Evolutionary conservation across 768 basidiomycete genomes (phyloP).

Genomic region (Xerocomellus amylosporus): DNA sequence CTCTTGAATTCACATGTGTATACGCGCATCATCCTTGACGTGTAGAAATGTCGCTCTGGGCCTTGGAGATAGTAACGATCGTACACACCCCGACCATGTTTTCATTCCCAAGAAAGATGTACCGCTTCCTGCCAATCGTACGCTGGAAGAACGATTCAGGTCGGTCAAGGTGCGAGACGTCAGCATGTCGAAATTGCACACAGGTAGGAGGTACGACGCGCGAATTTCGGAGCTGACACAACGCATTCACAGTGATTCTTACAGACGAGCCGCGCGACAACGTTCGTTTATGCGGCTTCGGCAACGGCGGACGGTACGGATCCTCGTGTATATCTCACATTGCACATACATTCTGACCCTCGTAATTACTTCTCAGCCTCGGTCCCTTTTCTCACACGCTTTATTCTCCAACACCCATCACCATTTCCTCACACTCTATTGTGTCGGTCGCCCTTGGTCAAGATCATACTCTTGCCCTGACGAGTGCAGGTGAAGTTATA

Average conservation of each 20-base stretch:
- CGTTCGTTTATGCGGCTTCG: slow-evolving; percentile 85
- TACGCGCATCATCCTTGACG: neutral
- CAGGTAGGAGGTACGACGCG: slow-evolving; percentile 44
- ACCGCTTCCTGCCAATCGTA: slow-evolving; percentile 13
- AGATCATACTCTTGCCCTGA: slow-evolving; percentile 90
- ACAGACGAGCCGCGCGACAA: slow-evolving; percentile 75
- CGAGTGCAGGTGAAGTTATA: slow-evolving; percentile 74
- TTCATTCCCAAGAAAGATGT: slow-evolving; percentile 35
- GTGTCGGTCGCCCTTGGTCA: slow-evolving; percentile 80
- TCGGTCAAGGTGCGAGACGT: slow-evolving; percentile 63
- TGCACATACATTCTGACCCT: neutral
- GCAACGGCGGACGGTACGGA: slow-evolving; percentile 77
- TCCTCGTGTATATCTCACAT: neutral
- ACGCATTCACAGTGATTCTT: slow-evolving; percentile 43
- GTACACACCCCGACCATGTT: slow-evolving; percentile 76
- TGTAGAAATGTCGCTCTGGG: slow-evolving; percentile 86
- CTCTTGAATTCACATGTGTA: neutral
- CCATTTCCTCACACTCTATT: slow-evolving; percentile 55
- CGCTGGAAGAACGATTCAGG: slow-evolving; percentile 50
- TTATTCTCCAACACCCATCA: slow-evolving; percentile 61
- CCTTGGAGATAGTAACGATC: slow-evolving; percentile 74
- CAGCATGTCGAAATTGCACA: slow-evolving; percentile 86
- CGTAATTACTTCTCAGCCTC: slow-evolving; percentile 42
- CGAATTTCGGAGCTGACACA: neutral
- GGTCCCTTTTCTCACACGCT: slow-evolving; percentile 79